These are phyloP conservation scores for Yamadazyma diddensiae DNA, from an alignment of 1,139 yeast species.

Conservation along the genomic window DNA sequence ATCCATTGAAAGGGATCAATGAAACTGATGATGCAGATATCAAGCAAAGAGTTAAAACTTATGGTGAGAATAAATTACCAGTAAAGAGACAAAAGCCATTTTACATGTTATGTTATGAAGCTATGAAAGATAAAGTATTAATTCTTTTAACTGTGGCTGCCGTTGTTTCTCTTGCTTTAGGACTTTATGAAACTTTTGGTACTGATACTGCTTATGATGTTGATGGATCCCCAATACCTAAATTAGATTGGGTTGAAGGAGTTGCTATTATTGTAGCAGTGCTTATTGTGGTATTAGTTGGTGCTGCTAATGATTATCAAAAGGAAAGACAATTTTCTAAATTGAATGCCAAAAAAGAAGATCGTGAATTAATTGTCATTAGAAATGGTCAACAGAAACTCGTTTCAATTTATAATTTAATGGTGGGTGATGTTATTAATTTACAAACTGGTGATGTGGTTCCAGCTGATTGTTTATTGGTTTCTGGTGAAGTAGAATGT, in stretches of 20 bases:
- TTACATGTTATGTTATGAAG: conserved; percentile 68
- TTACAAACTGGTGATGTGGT: conserved; percentile 93
- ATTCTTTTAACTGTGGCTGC: conserved; percentile 85
- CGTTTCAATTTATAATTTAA: conserved; percentile 69
- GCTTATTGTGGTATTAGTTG: conserved; percentile 84
- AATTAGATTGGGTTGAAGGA: conserved; percentile 98
- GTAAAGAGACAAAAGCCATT: conserved; percentile 66
- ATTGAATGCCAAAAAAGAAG: conserved; percentile 83
- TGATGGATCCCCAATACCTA: conserved; percentile 71
- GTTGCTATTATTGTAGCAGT: conserved; percentile 95
- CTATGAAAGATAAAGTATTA: conserved; percentile 88
- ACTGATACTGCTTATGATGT: conserved; percentile 74
- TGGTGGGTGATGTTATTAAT: conserved; percentile 81
- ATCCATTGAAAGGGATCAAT: conserved; percentile 43
- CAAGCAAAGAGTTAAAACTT: conserved; percentile 40
- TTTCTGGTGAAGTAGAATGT: conserved; percentile 79
- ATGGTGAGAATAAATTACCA: conserved; percentile 73
- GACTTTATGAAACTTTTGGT: conserved; percentile 89
- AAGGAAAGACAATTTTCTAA: conserved; percentile 92
- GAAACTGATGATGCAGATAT: conserved; percentile 25
- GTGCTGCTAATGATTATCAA: conserved; percentile 93
- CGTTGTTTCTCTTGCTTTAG: conserved; percentile 80
- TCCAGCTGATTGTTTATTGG: conserved; percentile 81
- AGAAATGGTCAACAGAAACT: conserved; percentile 69
- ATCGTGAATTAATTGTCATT: conserved; percentile 72